Conservation (phyloP, 257 asterid genomes). For the Primulina eburnea region DNA sequence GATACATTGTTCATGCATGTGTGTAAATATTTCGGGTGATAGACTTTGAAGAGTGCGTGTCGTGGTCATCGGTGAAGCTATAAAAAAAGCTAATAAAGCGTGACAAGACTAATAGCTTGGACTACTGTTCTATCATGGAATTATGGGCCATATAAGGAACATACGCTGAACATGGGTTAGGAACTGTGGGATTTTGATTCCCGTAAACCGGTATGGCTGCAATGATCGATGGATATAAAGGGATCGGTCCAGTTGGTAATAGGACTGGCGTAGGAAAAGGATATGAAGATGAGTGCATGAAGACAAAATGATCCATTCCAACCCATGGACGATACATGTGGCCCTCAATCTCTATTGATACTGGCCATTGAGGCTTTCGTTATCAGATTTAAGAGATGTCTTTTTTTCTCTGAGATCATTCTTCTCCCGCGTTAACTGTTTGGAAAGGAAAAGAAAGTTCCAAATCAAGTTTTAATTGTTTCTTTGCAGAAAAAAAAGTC, state of each 20-base stretch:
- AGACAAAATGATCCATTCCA: conserved; percentile 87
- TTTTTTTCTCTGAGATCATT: conserved; percentile 82
- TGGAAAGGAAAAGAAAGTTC: conserved; percentile 18
- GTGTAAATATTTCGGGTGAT: no score
- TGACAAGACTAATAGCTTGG: conserved; percentile 42
- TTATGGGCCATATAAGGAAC: conserved; percentile 77
- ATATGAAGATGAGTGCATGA: conserved; percentile 92
- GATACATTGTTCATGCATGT: no score
- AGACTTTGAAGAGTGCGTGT: no score
- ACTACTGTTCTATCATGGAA: conserved; percentile 64
- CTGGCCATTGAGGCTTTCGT: conserved; percentile 78
- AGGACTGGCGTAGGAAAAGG: conserved; percentile 87
- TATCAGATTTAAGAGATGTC: conserved; percentile 52
- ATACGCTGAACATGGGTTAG: conserved; percentile 69
- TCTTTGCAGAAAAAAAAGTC: conserved; percentile 3
- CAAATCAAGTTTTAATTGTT: conserved; percentile 23
- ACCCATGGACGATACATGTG: conserved; percentile 90
- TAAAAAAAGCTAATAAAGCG: no score
- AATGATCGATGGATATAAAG: conserved; percentile 88
- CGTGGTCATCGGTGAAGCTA: no score
- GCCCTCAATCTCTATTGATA: conserved; percentile 75
- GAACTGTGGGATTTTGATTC: conserved; percentile 70
- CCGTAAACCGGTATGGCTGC: conserved; percentile 84
- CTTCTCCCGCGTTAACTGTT: conserved; percentile 67
- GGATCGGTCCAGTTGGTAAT: conserved; percentile 77